Conservation (phyloP, 371 early-diverging fungal species). For the Actinomortierella ambigua region DNA sequence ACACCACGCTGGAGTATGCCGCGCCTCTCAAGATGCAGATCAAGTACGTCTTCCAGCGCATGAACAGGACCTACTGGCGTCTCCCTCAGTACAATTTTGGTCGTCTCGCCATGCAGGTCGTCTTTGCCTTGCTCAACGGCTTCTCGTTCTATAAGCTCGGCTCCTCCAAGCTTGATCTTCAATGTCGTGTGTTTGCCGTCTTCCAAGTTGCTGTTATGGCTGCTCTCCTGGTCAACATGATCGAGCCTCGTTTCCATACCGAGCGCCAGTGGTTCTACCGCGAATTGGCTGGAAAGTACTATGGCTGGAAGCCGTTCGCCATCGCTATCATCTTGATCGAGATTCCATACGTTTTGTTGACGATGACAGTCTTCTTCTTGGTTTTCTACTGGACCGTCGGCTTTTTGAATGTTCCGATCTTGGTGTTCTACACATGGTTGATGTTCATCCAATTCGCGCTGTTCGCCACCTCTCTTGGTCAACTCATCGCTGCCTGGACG, state of each 20-base stretch:
- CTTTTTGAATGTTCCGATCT: slow-evolving; percentile 53
- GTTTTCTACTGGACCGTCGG: slow-evolving; percentile 78
- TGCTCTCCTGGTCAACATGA: slow-evolving; percentile 70
- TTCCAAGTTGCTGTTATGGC: slow-evolving; percentile 73
- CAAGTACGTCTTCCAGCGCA: slow-evolving; percentile 65
- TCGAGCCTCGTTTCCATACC: slow-evolving; percentile 74
- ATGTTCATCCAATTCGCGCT: slow-evolving; percentile 63
- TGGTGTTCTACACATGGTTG: slow-evolving; percentile 68
- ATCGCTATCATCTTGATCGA: slow-evolving; percentile 60
- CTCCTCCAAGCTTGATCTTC: slow-evolving; percentile 61
- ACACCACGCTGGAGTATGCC: slow-evolving; percentile 34
- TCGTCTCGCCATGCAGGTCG: slow-evolving; percentile 55
- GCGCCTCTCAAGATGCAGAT: slow-evolving; percentile 42
- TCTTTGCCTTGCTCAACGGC: slow-evolving; percentile 71
- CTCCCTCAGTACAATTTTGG: slow-evolving; percentile 72
- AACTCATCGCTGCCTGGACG: slow-evolving; percentile 69
- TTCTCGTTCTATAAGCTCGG: slow-evolving; percentile 76
- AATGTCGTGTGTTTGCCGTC: slow-evolving; percentile 75
- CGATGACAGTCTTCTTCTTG: slow-evolving; percentile 63
- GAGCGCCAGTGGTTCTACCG: slow-evolving; percentile 75
- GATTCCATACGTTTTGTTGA: slow-evolving; percentile 64
- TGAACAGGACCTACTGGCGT: slow-evolving; percentile 71
- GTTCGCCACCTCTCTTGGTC: slow-evolving; percentile 75
- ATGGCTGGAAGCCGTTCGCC: slow-evolving; percentile 73
- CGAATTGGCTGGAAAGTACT: slow-evolving; percentile 74